Evolutionary conservation across 1,284 basidiomycete species (phyloP).

Genomic region (Trichosporon faecale): DNA sequence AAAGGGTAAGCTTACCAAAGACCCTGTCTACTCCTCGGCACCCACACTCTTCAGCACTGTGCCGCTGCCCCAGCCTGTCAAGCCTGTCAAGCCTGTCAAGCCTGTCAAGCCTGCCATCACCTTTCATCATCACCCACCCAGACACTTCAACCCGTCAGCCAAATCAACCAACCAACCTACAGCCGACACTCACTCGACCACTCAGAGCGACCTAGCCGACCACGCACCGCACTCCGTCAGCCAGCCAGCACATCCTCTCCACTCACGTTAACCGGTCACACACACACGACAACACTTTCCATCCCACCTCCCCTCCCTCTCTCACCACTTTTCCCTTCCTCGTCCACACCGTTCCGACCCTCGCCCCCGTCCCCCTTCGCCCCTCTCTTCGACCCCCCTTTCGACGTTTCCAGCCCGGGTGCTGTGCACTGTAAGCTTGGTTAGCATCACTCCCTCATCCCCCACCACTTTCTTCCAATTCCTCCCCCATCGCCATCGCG

Average conservation of each 20-base stretch:
- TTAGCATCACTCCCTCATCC: neutral
- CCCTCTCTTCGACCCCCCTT: neutral
- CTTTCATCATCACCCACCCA: neutral
- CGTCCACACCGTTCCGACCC: neutral
- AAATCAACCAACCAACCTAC: neutral
- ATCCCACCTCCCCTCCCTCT: neutral
- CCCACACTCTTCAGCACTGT: too few species aligned
- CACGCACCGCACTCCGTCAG: neutral
- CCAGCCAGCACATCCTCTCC: neutral
- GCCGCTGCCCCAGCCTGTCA: neutral
- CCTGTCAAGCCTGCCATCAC: neutral
- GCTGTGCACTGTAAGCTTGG: constrained; percentile 11
- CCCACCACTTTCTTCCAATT: neutral
- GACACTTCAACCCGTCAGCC: neutral
- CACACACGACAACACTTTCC: neutral
- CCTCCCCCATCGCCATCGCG: neutral
- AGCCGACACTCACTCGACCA: too few species aligned
- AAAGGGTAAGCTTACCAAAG: too few species aligned
- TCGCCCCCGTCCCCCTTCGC: neutral
- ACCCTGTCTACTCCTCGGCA: too few species aligned
- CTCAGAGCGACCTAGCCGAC: too few species aligned
- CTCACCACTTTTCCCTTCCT: neutral
- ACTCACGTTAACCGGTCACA: neutral
- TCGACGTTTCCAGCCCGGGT: neutral
- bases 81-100: neutral